Evolutionary conservation across 371 early-diverging fungal genomes (phyloP), one percentile per base, ranked within the genome.

Genomic region (Mortierella sp.): DNA sequence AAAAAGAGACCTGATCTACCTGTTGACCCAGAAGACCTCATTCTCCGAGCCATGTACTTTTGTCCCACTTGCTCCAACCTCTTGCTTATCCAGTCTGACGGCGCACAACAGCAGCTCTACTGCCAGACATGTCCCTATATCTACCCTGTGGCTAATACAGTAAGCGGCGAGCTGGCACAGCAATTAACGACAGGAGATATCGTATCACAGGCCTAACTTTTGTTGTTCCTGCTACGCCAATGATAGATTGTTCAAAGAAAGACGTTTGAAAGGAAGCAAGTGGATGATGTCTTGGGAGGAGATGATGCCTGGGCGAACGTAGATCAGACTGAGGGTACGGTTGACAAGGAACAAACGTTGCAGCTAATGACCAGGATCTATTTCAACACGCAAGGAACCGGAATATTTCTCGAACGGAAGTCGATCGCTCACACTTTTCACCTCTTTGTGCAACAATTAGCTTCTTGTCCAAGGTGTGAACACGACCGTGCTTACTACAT

Each of bases 281-380:
- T 95, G 2, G 98, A 97, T 78, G 98, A 97, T 83, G 94, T 97
- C 2, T 81, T 97, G 24, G 96, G 98, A 66, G 95, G 96, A 54
- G 94, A 89, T 38, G 89, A 94, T 19, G 93, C 93, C 0, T 96
- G 96, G 96, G 89, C 92, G 41, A 95, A 95, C 78, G 96, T 95
- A 23, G 96, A 96, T 82, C 81, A 89, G 27, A 94, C 94, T 0
- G 95, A 95, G 74, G 89, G 91, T 92, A 71, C 52, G 41, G n/a
- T n/a, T n/a, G n/a, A n/a, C n/a, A n/a, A n/a, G n/a, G n/a, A n/a
- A n/a, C 31, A 14, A 45, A 14, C 18, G 23, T 28, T 48, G n/a
- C n/a, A 45, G 45, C 5, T 12, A 19, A 5, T 19, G 19, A 18
- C 5, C 39, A 39, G 7, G 39, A 14, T 7, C 14, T 39, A 39